phyloP scores from a whole-genome alignment of 2,329 filamentous ascomycete species.

The Tolypocladium ovalisporum region DNA sequence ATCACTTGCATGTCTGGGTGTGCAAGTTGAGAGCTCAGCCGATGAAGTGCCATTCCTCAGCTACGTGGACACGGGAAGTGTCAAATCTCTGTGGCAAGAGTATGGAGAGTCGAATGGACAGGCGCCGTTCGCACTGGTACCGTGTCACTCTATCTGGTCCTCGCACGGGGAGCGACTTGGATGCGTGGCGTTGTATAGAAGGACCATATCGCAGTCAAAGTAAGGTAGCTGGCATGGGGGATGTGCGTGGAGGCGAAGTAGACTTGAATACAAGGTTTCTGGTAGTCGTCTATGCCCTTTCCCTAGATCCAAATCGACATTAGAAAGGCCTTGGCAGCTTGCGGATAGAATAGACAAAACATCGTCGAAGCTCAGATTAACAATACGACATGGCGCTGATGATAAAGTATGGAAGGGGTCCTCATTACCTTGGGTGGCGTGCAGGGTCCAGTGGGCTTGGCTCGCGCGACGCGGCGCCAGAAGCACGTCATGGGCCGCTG shows the following conservation, averaged over 20 bases:
- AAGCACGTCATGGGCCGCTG: slow-evolving; percentile 1
- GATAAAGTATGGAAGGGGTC: too few relatives aligned
- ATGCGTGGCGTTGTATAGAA: slow-evolving; percentile 20
- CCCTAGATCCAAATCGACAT: too few relatives aligned
- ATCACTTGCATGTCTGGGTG: slow-evolving; percentile 11
- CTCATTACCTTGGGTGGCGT: neutral
- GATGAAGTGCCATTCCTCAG: slow-evolving; percentile 16
- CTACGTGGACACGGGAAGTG: slow-evolving; percentile 17
- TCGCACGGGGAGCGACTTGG: slow-evolving; percentile 17
- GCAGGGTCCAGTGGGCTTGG: neutral
- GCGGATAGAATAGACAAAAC: neutral
- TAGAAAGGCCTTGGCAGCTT: neutral
- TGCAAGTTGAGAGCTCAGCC: slow-evolving; percentile 2
- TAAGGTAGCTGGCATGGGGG: slow-evolving; percentile 2
- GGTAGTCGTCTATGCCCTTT: neutral
- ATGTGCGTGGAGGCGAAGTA: neutral
- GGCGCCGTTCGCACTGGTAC: slow-evolving; percentile 15
- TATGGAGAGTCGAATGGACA: neutral
- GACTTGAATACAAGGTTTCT: neutral
- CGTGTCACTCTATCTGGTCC: slow-evolving; percentile 27
- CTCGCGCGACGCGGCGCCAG: neutral
- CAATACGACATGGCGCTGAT: neutral
- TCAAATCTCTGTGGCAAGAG: slow-evolving; percentile 8
- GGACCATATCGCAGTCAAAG: slow-evolving; percentile 6
- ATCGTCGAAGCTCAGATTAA: neutral